These are phyloP conservation scores for Theobroma cacao DNA, from an alignment of 345 rosid species.

Conservation along the genomic window DNA sequence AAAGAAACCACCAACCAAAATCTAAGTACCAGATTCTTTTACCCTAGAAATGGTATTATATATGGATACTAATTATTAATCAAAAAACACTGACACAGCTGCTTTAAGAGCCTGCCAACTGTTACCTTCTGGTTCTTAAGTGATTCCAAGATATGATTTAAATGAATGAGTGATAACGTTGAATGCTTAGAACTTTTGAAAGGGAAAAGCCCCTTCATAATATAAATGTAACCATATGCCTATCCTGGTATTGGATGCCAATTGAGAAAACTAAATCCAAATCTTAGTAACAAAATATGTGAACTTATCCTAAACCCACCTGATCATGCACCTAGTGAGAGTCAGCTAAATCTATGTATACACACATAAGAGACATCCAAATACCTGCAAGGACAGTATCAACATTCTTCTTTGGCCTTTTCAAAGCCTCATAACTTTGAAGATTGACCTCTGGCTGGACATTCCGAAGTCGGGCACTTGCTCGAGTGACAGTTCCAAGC, in stretches of 20 bases:
- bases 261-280: constrained; percentile 1
- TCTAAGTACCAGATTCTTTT: too few species aligned
- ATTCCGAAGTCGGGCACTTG: constrained; percentile 95
- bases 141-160: neutral
- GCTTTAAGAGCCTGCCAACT: neutral
- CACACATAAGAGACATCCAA: neutral
- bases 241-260: neutral
- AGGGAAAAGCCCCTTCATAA: neutral
- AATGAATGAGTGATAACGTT: neutral
- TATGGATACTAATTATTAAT: neutral
- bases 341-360: neutral
- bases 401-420: constrained; percentile 68
- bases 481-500: constrained; percentile 72
- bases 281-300: neutral
- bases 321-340: neutral
- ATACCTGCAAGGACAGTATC: constrained; percentile 64
- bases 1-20: neutral
- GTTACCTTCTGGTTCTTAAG: neutral
- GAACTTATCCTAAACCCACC: neutral
- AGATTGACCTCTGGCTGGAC: constrained; percentile 78
- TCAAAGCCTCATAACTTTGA: constrained; percentile 68
- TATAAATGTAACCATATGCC: neutral
- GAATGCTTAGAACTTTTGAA: neutral
- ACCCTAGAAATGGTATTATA: too few species aligned
- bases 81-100: neutral